Evolutionary conservation across 2,329 filamentous ascomycete species (phyloP).

Genomic region (Ceratocystis diversiconidia): DNA sequence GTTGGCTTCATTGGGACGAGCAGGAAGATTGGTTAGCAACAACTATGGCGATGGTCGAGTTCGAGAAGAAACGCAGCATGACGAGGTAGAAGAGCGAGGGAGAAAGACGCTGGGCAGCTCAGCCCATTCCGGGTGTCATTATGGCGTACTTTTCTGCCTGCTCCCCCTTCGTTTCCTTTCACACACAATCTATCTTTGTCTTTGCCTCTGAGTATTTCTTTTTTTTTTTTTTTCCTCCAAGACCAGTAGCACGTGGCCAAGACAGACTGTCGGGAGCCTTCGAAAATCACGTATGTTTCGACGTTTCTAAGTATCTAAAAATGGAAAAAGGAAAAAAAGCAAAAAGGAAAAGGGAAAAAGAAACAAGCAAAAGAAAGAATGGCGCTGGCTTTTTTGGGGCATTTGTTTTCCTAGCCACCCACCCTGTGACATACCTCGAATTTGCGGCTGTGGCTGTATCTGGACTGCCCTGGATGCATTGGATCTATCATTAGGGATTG

Average conservation of each 20-base stretch:
- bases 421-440: not conserved
- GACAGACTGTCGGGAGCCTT: not conserved
- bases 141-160: not conserved
- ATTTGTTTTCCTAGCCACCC: not conserved
- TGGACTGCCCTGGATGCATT: not conserved
- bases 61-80: not conserved
- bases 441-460: not conserved
- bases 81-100: not conserved
- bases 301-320: slow-evolving; percentile 1
- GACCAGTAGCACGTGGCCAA: slow-evolving; percentile 2
- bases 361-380: not conserved
- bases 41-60: not conserved
- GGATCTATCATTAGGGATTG: slow-evolving; percentile 4
- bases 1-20: not conserved
- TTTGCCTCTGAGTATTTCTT: not conserved
- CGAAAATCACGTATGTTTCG: slow-evolving; percentile 4
- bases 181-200: not conserved
- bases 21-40: not conserved
- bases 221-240: not conserved
- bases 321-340: not conserved
- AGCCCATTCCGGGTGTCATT: not conserved
- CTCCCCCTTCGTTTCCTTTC: not conserved
- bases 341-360: no score
- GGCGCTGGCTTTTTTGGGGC: not conserved
- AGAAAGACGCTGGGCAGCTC: not conserved